Base-by-base conservation (phyloP, 2,329 filamentous ascomycete genomes). In the Ophiostoma fasciatum region DNA sequence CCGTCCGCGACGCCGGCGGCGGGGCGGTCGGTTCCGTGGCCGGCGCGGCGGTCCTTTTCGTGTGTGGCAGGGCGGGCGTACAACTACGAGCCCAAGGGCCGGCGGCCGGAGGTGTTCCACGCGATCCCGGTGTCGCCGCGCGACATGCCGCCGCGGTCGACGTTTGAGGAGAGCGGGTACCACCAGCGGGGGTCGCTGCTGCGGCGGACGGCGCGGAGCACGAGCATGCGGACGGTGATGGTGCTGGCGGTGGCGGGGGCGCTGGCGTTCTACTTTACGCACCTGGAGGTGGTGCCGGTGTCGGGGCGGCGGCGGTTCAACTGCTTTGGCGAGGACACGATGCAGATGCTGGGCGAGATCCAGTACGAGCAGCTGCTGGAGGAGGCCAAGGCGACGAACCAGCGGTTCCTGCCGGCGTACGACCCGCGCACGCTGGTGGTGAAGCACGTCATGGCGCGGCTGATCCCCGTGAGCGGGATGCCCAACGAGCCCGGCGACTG, bases 221-320 rank as follows among this genome's bases (percentile, higher is more conserved):
- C 54, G 18, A 53, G 48, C 35, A 60, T 61, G 30, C 54, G 57
- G 37, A 47, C 58, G 20, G 53, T 69, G 12, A 50, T 64, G 13
- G 44, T 59, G 1, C 41, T 59, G 12, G 59, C 60, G 20, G 51
- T 61, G 13, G 48, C 54, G n/a, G 61, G 56, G 29, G 69, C 66
- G 4, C 48, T 63, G 2, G 50, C 51, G 8, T 74, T 84, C 51
- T 85, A 84, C 59, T 61, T 74, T 37, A 64, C 59, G 50, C 78
- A 85, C 51, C 60, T 82, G 28, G 77, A 88, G 53, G 69, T 68
- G 22, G 80, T 87, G 12, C 80, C 81, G 2, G 68, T 84, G 7
- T 79, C 74, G 5, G 77, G 78, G 0, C 70, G 82, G 8, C 63
- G 64, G 47, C 68, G 82, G 25, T 88, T 88, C 66, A 87, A 85